Evolutionary conservation across 2,329 filamentous ascomycete genomes (phyloP).

Genomic region (Pseudocercospora cruenta): DNA sequence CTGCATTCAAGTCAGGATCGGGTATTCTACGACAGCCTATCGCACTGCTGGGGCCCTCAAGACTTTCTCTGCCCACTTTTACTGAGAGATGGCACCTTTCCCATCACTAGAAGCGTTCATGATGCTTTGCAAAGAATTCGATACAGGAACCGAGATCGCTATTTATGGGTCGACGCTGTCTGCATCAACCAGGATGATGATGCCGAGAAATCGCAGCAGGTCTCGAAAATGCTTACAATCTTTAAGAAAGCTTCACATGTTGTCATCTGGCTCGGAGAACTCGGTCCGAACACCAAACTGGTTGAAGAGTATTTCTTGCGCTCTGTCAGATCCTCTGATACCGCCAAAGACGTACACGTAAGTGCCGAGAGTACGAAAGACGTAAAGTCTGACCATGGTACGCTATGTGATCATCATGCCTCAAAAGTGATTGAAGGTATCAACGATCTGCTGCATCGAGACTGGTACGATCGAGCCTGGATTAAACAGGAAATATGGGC

Average conservation of each 20-base stretch:
- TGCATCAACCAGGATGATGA: constrained; percentile 2
- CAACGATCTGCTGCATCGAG: not conserved
- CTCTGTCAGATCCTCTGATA: not conserved
- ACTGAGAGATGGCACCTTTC: not conserved
- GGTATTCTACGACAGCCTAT: not conserved
- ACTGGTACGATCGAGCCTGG: constrained; percentile 4
- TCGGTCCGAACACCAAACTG: not conserved
- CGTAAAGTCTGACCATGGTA: too few species aligned
- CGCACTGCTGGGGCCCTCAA: not conserved
- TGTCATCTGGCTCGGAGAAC: constrained; percentile 1
- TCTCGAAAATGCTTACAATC: not conserved
- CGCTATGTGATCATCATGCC: not conserved
- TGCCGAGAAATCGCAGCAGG: not conserved
- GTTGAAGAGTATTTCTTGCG: not conserved
- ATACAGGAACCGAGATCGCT: not conserved
- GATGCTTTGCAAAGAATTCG: not conserved
- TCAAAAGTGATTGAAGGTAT: not conserved
- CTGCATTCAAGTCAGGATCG: not conserved
- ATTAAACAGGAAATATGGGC: constrained; percentile 4
- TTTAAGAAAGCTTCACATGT: not conserved
- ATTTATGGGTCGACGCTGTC: not conserved
- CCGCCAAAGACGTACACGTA: not conserved
- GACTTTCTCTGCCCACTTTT: not conserved
- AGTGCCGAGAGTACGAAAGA: not conserved
- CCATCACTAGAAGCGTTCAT: not conserved